Evolutionary conservation across 768 basidiomycete species (phyloP).

Genomic region (Kockovaella imperatae): DNA sequence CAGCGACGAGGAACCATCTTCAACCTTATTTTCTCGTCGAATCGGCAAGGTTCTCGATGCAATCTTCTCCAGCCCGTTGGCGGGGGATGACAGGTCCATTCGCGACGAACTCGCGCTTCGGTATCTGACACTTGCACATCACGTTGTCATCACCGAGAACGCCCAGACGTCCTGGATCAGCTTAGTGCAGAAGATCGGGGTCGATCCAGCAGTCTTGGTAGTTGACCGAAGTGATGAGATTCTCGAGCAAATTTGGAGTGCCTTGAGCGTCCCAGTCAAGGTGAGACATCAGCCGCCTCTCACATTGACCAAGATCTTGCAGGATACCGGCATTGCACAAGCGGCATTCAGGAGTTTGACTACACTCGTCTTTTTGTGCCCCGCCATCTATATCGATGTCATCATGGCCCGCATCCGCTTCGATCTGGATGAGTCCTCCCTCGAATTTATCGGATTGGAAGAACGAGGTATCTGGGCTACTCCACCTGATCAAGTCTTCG

Average conservation of each 20-base stretch:
- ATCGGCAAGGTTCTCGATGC: conserved; percentile 26
- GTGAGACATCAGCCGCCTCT: conserved; percentile 7
- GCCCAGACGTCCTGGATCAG: conserved; percentile 73
- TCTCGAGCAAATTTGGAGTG: conserved; percentile 19
- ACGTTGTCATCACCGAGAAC: conserved; percentile 49
- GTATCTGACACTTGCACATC: conserved; percentile 64
- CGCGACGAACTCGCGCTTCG: conserved; percentile 50
- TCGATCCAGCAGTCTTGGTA: conserved; percentile 62
- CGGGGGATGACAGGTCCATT: conserved; percentile 4
- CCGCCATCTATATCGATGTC: conserved; percentile 58
- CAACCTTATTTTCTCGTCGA: conserved; percentile 51
- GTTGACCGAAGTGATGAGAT: conserved; percentile 33
- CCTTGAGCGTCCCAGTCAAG: conserved; percentile 21
- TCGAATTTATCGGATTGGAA: conserved; percentile 59
- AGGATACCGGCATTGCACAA: conserved; percentile 35
- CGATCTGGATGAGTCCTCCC: conserved; percentile 58
- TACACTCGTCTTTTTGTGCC: conserved; percentile 73
- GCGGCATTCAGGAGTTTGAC: conserved; percentile 68
- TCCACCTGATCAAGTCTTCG: conserved; percentile 67
- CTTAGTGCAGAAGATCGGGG: conserved; percentile 59
- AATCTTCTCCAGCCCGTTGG: conserved; percentile 7
- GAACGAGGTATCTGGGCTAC: conserved; percentile 82
- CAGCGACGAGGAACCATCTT: no score
- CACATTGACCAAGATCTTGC: neutral
- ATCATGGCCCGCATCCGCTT: conserved; percentile 59